Evolutionary conservation across 2,329 filamentous ascomycete species (phyloP).

Genomic region (Chrysoporthe austroafricana): DNA sequence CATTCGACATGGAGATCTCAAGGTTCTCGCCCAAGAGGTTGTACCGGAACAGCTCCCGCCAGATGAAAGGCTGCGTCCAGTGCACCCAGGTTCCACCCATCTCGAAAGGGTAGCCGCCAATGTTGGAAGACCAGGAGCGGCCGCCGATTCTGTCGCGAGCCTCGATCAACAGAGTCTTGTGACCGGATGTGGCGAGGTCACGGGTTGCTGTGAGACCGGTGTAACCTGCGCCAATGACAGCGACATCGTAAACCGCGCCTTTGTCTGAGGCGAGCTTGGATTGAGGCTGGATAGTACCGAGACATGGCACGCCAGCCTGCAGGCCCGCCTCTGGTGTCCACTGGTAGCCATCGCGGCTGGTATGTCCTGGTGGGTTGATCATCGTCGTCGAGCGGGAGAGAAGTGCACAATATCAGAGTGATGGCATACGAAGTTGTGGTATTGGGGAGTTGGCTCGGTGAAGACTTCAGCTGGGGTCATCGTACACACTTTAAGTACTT

Average conservation of each 20-base stretch:
- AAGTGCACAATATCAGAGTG: neutral
- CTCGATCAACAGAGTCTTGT: slow-evolving; percentile 48
- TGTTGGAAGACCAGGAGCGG: slow-evolving; percentile 50
- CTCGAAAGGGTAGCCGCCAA: slow-evolving; percentile 48
- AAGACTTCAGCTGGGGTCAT: neutral
- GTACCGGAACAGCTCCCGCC: slow-evolving; percentile 51
- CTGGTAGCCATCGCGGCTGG: slow-evolving; percentile 30
- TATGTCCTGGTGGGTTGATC: slow-evolving; percentile 20
- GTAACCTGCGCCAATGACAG: slow-evolving; percentile 40
- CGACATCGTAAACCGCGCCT: slow-evolving; percentile 29
- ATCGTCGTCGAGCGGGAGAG: slow-evolving; percentile 4
- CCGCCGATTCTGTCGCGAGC: slow-evolving; percentile 53
- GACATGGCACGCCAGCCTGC: slow-evolving; percentile 25
- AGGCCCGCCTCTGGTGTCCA: slow-evolving; percentile 29
- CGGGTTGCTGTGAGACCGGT: slow-evolving; percentile 38
- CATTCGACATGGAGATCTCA: slow-evolving; percentile 42
- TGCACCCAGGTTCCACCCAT: slow-evolving; percentile 56
- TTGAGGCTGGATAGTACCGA: slow-evolving; percentile 22
- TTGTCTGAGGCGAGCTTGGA: slow-evolving; percentile 10
- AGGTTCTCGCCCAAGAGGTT: slow-evolving; percentile 44
- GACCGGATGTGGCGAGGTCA: slow-evolving; percentile 36
- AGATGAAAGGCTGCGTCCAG: slow-evolving; percentile 48
- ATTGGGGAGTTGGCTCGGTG: neutral
- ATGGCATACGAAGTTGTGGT: no score
- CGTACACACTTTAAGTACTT: neutral